Percentiles rank a stretch among this genome's conserved stretches.
These are phyloP conservation scores for Orobanche coerulescens DNA, from an alignment of 257 asterid species.

Conservation along the genomic window DNA sequence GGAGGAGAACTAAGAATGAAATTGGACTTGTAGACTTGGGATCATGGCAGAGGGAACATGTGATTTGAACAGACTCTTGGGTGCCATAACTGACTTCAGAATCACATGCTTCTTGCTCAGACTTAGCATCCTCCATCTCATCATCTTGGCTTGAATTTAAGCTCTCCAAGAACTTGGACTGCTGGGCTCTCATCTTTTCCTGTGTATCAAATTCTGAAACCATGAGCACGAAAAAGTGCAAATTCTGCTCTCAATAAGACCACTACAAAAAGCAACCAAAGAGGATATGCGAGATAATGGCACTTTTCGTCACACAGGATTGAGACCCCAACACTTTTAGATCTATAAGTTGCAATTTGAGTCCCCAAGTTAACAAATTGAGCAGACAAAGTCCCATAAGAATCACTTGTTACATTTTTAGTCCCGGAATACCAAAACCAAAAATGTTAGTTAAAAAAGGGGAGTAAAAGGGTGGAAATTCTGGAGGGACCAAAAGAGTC, in stretches of 20 bases:
- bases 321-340: no score
- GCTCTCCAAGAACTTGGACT: conserved; percentile 75
- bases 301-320: no score
- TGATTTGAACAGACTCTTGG: conserved; percentile 49
- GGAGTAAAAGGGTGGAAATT: no score
- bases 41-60: conserved; percentile 91
- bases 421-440: no score
- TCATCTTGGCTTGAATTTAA: conserved; percentile 50
- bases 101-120: conserved; percentile 40
- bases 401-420: no score
- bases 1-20: conserved; percentile 85
- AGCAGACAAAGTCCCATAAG: no score
- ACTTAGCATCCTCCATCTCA: conserved; percentile 45
- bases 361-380: no score
- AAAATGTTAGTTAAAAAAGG: no score
- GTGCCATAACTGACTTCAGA: conserved; percentile 33
- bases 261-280: conserved; percentile 13
- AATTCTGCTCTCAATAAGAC: conserved; percentile 8
- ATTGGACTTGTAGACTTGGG: conserved; percentile 63
- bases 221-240: conserved; percentile 16
- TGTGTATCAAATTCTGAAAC: conserved; percentile 27
- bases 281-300: no score
- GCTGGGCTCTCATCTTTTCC: conserved; percentile 92
- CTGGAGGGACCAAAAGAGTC: no score
- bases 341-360: no score